Evolutionary conservation across 192 early-diverging fungal genomes (phyloP), one percentile per base, ranked within the genome.

Genomic region (Coemansia sp.): DNA sequence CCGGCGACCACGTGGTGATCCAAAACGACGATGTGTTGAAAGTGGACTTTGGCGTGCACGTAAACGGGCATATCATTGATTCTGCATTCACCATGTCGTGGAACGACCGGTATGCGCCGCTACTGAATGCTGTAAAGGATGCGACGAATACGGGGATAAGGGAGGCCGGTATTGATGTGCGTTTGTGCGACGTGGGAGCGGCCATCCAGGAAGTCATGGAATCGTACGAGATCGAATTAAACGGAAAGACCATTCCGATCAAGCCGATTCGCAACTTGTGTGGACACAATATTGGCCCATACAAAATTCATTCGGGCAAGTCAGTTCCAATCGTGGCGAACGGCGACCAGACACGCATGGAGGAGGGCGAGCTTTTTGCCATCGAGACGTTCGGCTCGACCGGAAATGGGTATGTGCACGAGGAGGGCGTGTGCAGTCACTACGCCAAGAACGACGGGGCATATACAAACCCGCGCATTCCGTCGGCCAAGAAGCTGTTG

Each of bases 321-420:
- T 90, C 89, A 10, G 92, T 99, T 15, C 97, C 97, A 2, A 99
- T 99, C 74, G 89, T 99, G 15, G 87, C 88, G 22, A 89, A 87
- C 48, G 83, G 87, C 34, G 95, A 96, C 68, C 76, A 87, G 42
- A 95, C 94, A 5, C 94, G 94, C 71, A 93, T 99, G 92, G 97
- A 97, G 83, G 94, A 97, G 71, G 92, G 91, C 56, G 94, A 97
- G 82, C 84, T 87, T 52, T 92, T 90, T 71, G 97, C 95, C 54
- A 96, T 99, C 60, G 97, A 99, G 76, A 99, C 97, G 3, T 99
- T 98, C 69, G 97, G 94, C 57, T 90, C 89, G 72, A 99, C 95
- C 10, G 97, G 97, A 8, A 88, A 85, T 23, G 97, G 91, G 6
- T 89, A 85, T 68, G 97, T 99, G 12, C 65, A 85, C 55, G 94